Percentiles rank a stretch among this genome's conserved stretches.
phyloP scores from a whole-genome alignment of 1,284 basidiomycete species.

The Volvariella surrecta region DNA sequence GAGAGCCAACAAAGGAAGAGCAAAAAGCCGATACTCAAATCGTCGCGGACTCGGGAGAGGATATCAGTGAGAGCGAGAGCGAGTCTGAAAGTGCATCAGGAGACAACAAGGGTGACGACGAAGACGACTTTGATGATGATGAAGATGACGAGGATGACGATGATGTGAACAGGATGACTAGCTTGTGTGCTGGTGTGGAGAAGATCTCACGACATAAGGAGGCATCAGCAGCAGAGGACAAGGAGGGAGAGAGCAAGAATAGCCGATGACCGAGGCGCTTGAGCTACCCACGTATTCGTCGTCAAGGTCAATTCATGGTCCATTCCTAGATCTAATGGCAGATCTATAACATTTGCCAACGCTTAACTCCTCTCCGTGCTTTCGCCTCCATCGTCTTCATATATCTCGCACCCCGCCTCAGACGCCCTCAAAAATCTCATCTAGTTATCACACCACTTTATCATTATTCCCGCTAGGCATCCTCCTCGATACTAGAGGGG shows the following conservation, averaged over 20 bases:
- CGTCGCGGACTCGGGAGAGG: conserved; percentile 6
- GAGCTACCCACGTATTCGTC: neutral
- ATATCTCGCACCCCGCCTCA: neutral
- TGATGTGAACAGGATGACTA: conserved; percentile 25
- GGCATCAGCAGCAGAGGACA: neutral
- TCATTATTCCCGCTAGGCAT: no score
- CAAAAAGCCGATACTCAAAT: conserved; percentile 6
- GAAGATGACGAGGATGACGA: conserved; percentile 26
- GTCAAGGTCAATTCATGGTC: no score
- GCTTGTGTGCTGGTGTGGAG: conserved; percentile 58
- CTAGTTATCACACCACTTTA: no score
- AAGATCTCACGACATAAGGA: conserved; percentile 52
- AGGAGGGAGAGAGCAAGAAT: neutral
- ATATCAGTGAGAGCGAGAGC: conserved; percentile 22
- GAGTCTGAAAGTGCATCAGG: conserved; percentile 30
- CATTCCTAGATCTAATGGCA: no score
- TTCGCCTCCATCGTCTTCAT: neutral
- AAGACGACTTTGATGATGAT: conserved; percentile 25
- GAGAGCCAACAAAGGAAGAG: conserved; percentile 8
- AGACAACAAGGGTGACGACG: conserved; percentile 18
- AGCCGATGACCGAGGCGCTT: neutral
- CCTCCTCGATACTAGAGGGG: no score
- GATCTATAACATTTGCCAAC: no score
- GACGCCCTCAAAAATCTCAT: no score
- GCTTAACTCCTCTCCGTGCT: neutral